A percentile compares a stretch with the other conserved stretches of the same genome.
Conservation (phyloP, 1,284 basidiomycete genomes). For the Fomes fomentarius region DNA sequence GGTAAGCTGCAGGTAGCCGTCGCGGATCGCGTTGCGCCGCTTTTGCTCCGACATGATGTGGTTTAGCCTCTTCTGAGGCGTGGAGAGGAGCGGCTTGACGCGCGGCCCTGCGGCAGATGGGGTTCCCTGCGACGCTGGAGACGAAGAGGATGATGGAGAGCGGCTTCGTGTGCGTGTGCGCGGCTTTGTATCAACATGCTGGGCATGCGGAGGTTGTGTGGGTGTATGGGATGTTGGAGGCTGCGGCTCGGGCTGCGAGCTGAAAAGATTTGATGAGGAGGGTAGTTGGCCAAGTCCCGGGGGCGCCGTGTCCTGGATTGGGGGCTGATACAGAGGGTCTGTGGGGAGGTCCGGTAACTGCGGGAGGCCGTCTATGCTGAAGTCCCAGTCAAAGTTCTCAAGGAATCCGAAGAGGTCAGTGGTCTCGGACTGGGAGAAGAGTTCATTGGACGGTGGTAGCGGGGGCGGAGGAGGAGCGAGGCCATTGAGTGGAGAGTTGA, state of each 20-base stretch:
- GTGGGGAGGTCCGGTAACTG: conserved; percentile 17
- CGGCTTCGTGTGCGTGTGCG: conserved; percentile 11
- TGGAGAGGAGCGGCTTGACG: conserved; percentile 68
- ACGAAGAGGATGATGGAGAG: conserved; percentile 24
- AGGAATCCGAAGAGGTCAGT: conserved; percentile 76
- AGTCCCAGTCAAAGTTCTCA: conserved; percentile 74
- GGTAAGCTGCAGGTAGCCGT: conserved; percentile 86
- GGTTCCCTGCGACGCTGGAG: conserved; percentile 19
- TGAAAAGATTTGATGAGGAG: conserved; percentile 18
- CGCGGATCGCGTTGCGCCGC: conserved; percentile 85
- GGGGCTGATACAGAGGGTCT: conserved; percentile 22
- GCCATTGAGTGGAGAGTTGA: conserved; percentile 56
- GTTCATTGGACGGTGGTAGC: conserved; percentile 69
- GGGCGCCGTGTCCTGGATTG: conserved; percentile 23
- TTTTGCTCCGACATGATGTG: conserved; percentile 94
- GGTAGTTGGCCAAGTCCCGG: conserved; percentile 18
- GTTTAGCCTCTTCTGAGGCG: conserved; percentile 89
- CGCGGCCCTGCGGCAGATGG: conserved; percentile 25
- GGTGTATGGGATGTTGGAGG: conserved; percentile 1
- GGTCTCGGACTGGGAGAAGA: conserved; percentile 74
- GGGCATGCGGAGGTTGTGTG: conserved; percentile 3
- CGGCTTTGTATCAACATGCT: conserved; percentile 14
- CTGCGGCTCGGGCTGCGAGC: conserved; percentile 8
- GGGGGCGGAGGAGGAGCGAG: conserved; percentile 61
- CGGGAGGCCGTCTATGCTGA: conserved; percentile 39